Evolutionary conservation across 2,329 filamentous ascomycete genomes (phyloP).

Genomic region (Drechslerella coelobrocha): DNA sequence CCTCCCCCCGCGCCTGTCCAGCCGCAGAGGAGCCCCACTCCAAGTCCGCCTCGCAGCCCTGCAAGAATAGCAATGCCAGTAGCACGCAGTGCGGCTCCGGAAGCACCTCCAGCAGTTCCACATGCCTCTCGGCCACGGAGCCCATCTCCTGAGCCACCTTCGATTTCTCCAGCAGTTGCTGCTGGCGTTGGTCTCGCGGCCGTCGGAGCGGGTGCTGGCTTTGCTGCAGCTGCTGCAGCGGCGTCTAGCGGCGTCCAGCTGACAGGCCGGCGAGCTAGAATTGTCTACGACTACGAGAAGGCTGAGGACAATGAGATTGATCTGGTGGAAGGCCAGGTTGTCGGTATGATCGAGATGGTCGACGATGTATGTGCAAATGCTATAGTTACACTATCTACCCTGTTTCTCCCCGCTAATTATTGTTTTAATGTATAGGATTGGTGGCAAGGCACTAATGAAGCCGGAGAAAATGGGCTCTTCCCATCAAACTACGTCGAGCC

Average conservation of each 20-base stretch:
- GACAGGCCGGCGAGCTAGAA: constrained; percentile 70
- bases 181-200: constrained; percentile 64
- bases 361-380: constrained; percentile 66
- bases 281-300: constrained; percentile 96
- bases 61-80: constrained; percentile 88
- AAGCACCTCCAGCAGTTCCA: constrained; percentile 69
- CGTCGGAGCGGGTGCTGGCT: constrained; percentile 57
- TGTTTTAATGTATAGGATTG: constrained; percentile 67
- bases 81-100: constrained; percentile 64
- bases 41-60: constrained; percentile 71
- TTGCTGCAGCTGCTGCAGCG: constrained; percentile 35
- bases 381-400: background rate
- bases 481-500: constrained; percentile 93
- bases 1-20: constrained; percentile 56
- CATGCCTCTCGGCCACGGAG: constrained; percentile 70
- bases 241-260: constrained; percentile 59
- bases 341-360: constrained; percentile 94
- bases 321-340: constrained; percentile 82
- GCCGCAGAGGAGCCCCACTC: constrained; percentile 61
- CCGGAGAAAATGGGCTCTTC: constrained; percentile 87
- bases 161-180: constrained; percentile 64
- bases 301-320: constrained; percentile 97
- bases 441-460: constrained; percentile 93
- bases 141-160: constrained; percentile 57
- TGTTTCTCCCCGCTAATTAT: background rate